phyloP scores from a whole-genome alignment of 2,329 filamentous ascomycete genomes.

The Neopestalotiopsis rosae region DNA sequence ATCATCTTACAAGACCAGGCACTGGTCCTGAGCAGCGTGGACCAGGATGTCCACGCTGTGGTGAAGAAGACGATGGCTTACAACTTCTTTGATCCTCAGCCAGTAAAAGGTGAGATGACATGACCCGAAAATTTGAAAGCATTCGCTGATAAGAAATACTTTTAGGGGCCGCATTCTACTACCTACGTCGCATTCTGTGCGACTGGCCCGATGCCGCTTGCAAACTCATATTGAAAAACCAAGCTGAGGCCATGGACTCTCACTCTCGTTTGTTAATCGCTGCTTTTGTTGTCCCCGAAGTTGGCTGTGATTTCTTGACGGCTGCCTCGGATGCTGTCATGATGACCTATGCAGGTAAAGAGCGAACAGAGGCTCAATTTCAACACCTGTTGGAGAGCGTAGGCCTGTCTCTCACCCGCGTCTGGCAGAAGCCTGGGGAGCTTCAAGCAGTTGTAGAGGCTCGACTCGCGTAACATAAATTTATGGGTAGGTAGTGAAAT shows the following conservation, averaged over 20 bases:
- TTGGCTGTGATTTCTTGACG: background rate
- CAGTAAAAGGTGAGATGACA: background rate
- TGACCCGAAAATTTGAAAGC: background rate
- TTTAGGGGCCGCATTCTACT: background rate
- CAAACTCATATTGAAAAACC: background rate
- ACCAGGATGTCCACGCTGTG: background rate
- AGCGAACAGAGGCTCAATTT: background rate
- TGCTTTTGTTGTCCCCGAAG: background rate
- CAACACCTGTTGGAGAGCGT: background rate
- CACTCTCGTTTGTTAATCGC: background rate
- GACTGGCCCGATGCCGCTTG: background rate
- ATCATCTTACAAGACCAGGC: background rate
- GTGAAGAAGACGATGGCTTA: background rate
- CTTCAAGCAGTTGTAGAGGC: background rate
- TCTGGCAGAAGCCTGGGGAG: background rate
- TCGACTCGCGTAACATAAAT: background rate
- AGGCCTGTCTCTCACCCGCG: background rate
- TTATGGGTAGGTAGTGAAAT: too few relatives aligned
- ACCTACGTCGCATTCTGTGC: background rate
- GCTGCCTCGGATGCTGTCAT: background rate
- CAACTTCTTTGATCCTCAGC: conserved; percentile 1
- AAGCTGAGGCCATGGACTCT: background rate
- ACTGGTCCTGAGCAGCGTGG: background rate
- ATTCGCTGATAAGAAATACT: too few relatives aligned
- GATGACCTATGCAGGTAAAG: conserved; percentile 1